Conservation (phyloP, 2,329 filamentous ascomycete species). For the Raffaelea ambrosiae region DNA sequence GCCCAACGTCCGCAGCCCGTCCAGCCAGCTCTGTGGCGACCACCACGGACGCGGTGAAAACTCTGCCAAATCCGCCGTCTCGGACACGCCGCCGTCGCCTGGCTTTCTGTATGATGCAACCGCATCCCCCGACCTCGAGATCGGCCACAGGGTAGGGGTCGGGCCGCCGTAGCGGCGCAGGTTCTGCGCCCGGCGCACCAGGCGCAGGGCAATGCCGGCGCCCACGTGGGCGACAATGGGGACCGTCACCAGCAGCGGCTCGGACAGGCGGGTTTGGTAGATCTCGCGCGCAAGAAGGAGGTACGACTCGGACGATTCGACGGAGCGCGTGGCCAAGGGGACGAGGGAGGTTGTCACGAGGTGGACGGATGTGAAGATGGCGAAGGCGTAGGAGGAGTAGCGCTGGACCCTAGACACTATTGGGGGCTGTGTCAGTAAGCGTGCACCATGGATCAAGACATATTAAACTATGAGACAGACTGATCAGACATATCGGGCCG, state of each 20-base stretch:
- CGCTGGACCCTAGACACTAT: constrained; percentile 71
- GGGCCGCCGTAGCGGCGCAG: constrained; percentile 69
- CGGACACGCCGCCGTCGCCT: constrained; percentile 18
- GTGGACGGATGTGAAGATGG: constrained; percentile 68
- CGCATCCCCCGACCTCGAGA: constrained; percentile 6
- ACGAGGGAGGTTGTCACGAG: constrained; percentile 75
- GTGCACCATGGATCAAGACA: not conserved
- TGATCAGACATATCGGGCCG: no score
- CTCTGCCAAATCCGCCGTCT: no score
- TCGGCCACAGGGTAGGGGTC: constrained; percentile 42
- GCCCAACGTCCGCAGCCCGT: constrained; percentile 15
- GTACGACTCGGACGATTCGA: constrained; percentile 70
- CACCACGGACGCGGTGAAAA: no score
- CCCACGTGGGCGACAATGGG: constrained; percentile 69
- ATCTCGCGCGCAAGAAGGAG: constrained; percentile 85
- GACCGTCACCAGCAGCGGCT: constrained; percentile 69
- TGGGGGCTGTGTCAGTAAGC: no score
- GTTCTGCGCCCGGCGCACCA: constrained; percentile 65
- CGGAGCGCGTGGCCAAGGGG: constrained; percentile 63
- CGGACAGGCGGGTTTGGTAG: constrained; percentile 76
- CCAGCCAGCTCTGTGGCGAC: constrained; percentile 6
- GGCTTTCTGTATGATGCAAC: constrained; percentile 22
- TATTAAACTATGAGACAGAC: not conserved
- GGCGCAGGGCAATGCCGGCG: constrained; percentile 67
- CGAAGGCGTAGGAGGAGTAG: constrained; percentile 82